Percentiles rank a stretch among this genome's conserved stretches.
Conservation (phyloP, 1,284 basidiomycete species). For the Sporisorium exsertum region DNA sequence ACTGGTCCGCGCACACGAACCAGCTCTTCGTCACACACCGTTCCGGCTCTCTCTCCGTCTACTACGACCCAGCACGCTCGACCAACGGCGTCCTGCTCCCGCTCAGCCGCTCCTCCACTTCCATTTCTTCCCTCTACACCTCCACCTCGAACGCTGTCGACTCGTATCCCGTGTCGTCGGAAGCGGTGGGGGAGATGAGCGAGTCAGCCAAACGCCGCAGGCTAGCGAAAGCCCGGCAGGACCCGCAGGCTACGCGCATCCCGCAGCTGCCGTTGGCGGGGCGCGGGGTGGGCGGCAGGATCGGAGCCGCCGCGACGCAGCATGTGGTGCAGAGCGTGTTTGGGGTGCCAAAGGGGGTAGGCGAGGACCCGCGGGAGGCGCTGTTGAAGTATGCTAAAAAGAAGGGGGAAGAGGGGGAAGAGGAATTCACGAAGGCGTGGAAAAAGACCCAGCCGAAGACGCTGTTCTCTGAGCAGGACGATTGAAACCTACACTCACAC, state of each 20-base stretch:
- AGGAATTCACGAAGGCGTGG: slow-evolving; percentile 85
- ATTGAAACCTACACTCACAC: slow-evolving; percentile 11
- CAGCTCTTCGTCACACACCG: slow-evolving; percentile 61
- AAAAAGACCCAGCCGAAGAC: slow-evolving; percentile 62
- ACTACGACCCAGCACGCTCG: slow-evolving; percentile 88
- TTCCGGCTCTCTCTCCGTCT: slow-evolving; percentile 82
- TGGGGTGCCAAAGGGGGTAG: slow-evolving; percentile 31
- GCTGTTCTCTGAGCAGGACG: slow-evolving; percentile 42
- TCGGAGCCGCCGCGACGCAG: slow-evolving; percentile 93
- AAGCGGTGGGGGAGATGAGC: slow-evolving; percentile 69
- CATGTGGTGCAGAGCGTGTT: slow-evolving; percentile 93
- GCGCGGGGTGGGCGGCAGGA: slow-evolving; percentile 89
- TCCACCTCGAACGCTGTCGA: slow-evolving; percentile 6
- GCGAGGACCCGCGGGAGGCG: slow-evolving; percentile 86
- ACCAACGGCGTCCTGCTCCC: slow-evolving; percentile 90
- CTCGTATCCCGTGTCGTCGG: neutral
- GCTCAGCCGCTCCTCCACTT: slow-evolving; percentile 72
- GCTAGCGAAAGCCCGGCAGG: slow-evolving; percentile 85
- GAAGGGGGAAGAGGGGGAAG: slow-evolving; percentile 69
- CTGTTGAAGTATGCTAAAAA: slow-evolving; percentile 88
- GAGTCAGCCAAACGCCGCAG: slow-evolving; percentile 78
- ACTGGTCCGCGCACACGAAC: slow-evolving; percentile 55
- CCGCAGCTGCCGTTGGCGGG: slow-evolving; percentile 82
- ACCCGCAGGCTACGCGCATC: slow-evolving; percentile 75
- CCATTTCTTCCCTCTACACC: slow-evolving; percentile 13